Evolutionary conservation across 2,329 filamentous ascomycete species (phyloP).

Genomic region (Xylariaceae sp.): DNA sequence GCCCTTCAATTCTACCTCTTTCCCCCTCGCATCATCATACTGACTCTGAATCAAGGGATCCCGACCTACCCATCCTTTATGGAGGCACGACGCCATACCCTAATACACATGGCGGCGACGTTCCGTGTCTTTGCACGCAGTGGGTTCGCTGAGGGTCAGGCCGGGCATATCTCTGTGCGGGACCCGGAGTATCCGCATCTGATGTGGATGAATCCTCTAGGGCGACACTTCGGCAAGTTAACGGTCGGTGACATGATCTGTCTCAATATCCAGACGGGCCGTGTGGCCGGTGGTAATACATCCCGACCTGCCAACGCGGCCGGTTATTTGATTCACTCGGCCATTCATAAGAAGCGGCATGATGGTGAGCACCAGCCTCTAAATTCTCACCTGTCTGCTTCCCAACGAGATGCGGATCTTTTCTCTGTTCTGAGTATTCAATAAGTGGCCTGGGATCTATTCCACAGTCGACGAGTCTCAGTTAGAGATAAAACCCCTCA

Average conservation of each 20-base stretch:
- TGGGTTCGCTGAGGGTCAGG: conserved; percentile 64
- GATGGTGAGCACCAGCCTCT: conserved; percentile 8
- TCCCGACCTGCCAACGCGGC: conserved; percentile 59
- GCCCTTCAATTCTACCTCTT: neutral
- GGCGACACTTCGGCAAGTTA: conserved; percentile 59
- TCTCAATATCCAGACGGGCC: conserved; percentile 53
- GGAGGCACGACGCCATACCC: conserved; percentile 55
- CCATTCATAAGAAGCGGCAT: conserved; percentile 58
- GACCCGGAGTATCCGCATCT: conserved; percentile 28
- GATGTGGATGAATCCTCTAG: conserved; percentile 64
- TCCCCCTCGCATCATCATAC: neutral
- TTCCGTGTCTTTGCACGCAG: conserved; percentile 64
- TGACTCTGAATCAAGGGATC: conserved; percentile 32
- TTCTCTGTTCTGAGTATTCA: conserved; percentile 1
- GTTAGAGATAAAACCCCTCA: neutral
- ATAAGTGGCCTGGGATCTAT: too few relatives aligned
- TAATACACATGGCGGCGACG: conserved; percentile 61
- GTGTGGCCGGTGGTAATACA: conserved; percentile 57
- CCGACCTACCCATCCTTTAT: conserved; percentile 38
- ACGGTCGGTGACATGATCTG: conserved; percentile 63
- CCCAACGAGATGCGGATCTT: neutral
- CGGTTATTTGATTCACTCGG: conserved; percentile 65
- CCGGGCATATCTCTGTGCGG: conserved; percentile 40
- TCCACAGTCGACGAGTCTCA: too few relatives aligned
- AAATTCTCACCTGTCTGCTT: neutral